These are phyloP conservation scores for Jackrogersella multiformis DNA, from an alignment of 495 filamentous ascomycete genomes.

Conservation along the genomic window DNA sequence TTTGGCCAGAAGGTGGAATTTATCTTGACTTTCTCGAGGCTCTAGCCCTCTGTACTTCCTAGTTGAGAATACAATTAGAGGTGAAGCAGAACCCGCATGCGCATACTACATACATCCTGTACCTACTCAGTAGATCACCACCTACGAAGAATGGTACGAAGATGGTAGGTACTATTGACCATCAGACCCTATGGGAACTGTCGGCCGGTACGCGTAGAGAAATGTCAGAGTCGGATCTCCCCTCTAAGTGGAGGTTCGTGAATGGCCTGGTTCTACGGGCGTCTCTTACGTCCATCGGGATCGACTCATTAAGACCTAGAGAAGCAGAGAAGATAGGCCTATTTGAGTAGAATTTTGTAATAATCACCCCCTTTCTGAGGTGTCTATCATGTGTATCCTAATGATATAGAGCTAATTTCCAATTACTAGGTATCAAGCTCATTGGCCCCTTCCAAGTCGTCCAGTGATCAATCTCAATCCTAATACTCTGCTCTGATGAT, in stretches of 20 bases:
- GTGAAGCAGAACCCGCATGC: not conserved
- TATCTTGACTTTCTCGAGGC: not conserved
- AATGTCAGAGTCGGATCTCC: not conserved
- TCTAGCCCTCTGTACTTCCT: too few species aligned
- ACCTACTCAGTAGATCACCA: not conserved
- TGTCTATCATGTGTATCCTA: too few species aligned
- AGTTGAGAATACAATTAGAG: not conserved
- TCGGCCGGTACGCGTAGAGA: not conserved
- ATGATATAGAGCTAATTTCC: too few species aligned
- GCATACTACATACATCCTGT: too few species aligned
- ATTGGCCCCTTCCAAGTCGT: too few species aligned
- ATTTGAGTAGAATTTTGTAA: too few species aligned
- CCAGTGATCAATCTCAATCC: not conserved
- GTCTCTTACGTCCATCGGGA: not conserved
- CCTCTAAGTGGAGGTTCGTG: not conserved
- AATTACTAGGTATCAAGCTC: too few species aligned
- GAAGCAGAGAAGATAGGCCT: too few species aligned
- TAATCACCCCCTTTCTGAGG: too few species aligned
- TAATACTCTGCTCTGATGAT: not conserved
- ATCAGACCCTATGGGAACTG: not conserved
- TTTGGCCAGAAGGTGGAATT: not conserved
- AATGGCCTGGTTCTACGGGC: not conserved
- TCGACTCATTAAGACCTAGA: not conserved
- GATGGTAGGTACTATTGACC: not conserved
- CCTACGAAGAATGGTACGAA: not conserved